Percentiles rank a stretch among this genome's conserved stretches.
phyloP scores from a whole-genome alignment of 2,329 filamentous ascomycete species.

The Pseudocercospora ulei region DNA sequence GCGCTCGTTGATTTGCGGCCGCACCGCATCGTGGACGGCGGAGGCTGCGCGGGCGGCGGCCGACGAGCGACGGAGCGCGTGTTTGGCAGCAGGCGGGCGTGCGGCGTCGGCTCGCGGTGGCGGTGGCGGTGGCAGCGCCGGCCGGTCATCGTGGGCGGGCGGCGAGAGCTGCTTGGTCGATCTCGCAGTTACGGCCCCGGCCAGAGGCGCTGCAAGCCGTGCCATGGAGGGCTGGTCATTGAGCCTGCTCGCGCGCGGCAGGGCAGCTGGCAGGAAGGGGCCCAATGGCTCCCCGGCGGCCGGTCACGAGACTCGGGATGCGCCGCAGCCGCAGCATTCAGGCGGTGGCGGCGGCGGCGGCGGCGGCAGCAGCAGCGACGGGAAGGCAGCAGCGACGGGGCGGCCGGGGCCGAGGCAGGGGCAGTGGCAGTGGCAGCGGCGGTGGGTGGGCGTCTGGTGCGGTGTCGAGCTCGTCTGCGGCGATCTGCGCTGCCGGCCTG shows the following conservation, averaged over 20 bases:
- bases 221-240: conserved; percentile 20
- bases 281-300: neutral
- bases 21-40: conserved; percentile 29
- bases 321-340: conserved; percentile 4
- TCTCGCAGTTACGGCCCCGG: conserved; percentile 14
- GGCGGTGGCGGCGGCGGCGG: too few relatives aligned
- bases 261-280: conserved; percentile 13
- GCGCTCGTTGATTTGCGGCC: conserved; percentile 50
- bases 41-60: conserved; percentile 1
- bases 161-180: conserved; percentile 19
- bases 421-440: too few relatives aligned
- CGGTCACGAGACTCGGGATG: conserved; percentile 5
- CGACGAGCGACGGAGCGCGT: conserved; percentile 10
- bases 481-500: too few relatives aligned
- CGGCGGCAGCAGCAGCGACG: too few relatives aligned
- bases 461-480: too few relatives aligned
- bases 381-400: too few relatives aligned
- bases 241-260: conserved; percentile 9
- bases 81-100: neutral
- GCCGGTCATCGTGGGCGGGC: conserved; percentile 11
- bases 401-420: too few relatives aligned
- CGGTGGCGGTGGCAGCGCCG: conserved; percentile 1
- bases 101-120: neutral
- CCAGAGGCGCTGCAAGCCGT: conserved; percentile 15
- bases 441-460: too few relatives aligned